Base-by-base conservation (phyloP, 257 asterid species). In the Solanum dulcamara region DNA sequence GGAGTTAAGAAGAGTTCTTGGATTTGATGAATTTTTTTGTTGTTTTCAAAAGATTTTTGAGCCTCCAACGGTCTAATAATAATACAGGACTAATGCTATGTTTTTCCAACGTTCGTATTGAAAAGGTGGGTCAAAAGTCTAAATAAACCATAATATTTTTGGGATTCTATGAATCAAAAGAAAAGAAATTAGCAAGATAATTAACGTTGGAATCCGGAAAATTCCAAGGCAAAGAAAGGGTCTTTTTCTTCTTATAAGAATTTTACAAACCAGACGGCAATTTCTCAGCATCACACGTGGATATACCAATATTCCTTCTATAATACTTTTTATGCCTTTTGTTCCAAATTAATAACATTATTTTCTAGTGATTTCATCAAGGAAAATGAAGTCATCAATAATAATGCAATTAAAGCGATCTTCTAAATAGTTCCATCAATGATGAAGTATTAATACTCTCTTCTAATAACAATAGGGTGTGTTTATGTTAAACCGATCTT, bases 11-110 rank as follows among this genome's bases (percentile, higher is more conserved):
- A 17, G 18, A 70, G 83, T 30, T 37, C n/a, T 37, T 26, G 48
- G 87, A 37, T 80, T 82, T 79, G 81, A 46, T 79, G 85, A 33
- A 4, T 20, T 0, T 1, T 40, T n/a, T 66, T 51, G 10, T 6
- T 13, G 46, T 80, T 48, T 80, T 84, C 22, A 35, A 60, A 86
- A 87, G 89, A 86, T 85, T 55, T 82, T 46, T 32, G 92, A 30
- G 68, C 38, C 85, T 81, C 10, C 94, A 94, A 94, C 98, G 97
- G 98, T 94, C 97, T 86, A 74, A 91, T 90, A 81, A 87, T 12
- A 26, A 89, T 85, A 81, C 2, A 83, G 80, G 38, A 18, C 24
- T 32, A 85, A 33, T 55, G 20, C 48, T 33, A 28, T 79, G 40
- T 44, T 30, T 28, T 86, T 86, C 86, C 86, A 93, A 93, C 98